Base-by-base conservation (phyloP, 257 asterid genomes). In the Solanum ahanhuiri region DNA sequence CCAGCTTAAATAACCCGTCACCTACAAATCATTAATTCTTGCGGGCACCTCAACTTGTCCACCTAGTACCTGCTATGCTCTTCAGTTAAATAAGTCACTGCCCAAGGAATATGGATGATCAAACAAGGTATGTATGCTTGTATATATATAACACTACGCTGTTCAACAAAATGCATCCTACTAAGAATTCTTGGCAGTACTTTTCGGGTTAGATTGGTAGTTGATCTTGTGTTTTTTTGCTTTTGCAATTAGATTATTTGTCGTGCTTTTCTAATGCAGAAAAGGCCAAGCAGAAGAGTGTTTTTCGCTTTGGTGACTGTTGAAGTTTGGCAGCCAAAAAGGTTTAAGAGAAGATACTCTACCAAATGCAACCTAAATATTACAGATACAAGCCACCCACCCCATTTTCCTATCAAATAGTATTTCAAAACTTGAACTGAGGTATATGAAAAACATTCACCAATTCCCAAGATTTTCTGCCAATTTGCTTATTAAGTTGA, bases 311-410 rank as follows among this genome's bases (percentile, higher is more conserved):
- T 57, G 39, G 33, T 11, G 57, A 73, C 85, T 72, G 87, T 75
- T 84, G 76, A 84, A 33, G 89, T 84, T 87, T 64, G 89, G 87
- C 83, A 35, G 83, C 89, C 89, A 84, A 85, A 84, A 87, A 87
- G 87, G 86, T 23, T 25, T 10, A 25, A 35, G 4, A 25, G 22
- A 17, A 73, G 33, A 25, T 33, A 67, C 4, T 85, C n/a, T 3
- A 34, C 60, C 87, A 64, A 10, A 28, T 58, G 63, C 83, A 76
- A 76, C 54, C 18, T 37, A 86, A 66, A 17, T 75, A 28, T 31
- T 11, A 31, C 33, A 57, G 9, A 87, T 71, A 83, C 87, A 15
- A 85, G 4, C 85, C 60, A 83, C 89, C 84, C 79, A 83, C 79
- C 22, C 14, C 43, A 22, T 43, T 79, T 35, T 63, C 84, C 25